These are phyloP conservation scores for Dioszegia hungarica DNA, from an alignment of 768 basidiomycete species.

Conservation along the genomic window DNA sequence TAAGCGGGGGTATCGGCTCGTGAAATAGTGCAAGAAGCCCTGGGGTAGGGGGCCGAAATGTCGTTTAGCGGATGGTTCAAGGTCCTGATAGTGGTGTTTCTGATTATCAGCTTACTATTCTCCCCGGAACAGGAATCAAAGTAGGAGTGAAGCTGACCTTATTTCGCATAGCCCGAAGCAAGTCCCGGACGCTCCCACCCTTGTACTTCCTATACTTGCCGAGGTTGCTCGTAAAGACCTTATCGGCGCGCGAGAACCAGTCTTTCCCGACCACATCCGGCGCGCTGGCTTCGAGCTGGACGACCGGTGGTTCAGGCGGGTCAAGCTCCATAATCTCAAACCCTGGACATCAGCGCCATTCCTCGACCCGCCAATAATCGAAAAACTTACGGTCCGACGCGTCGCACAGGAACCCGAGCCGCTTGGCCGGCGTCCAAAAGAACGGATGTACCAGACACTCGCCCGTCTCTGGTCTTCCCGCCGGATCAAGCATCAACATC, in stretches of 20 bases:
- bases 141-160: conserved; percentile 62
- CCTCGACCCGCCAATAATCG: background rate
- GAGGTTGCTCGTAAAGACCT: conserved; percentile 83
- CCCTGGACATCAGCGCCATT: conserved; percentile 17
- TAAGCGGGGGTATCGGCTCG: conserved; percentile 79
- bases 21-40: conserved; percentile 90
- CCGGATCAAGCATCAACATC: conserved; percentile 76
- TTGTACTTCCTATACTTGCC: conserved; percentile 98
- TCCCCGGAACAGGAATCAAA: too few species aligned
- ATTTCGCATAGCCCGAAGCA: conserved; percentile 86
- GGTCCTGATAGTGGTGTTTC: conserved; percentile 98
- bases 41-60: conserved; percentile 86
- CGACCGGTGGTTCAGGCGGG: conserved; percentile 70
- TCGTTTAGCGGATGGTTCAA: conserved; percentile 84
- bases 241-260: conserved; percentile 83
- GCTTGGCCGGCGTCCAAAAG: conserved; percentile 86
- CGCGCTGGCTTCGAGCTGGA: conserved; percentile 69
- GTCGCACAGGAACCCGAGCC: conserved; percentile 91
- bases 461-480: conserved; percentile 74
- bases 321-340: conserved; percentile 98
- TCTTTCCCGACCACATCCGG: conserved; percentile 66
- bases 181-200: conserved; percentile 80
- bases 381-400: conserved; percentile 69
- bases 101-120: conserved; percentile 6
- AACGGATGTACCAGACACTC: conserved; percentile 87